Base-by-base conservation (phyloP, 2,329 filamentous ascomycete genomes). In the Fusarium burgessii region DNA sequence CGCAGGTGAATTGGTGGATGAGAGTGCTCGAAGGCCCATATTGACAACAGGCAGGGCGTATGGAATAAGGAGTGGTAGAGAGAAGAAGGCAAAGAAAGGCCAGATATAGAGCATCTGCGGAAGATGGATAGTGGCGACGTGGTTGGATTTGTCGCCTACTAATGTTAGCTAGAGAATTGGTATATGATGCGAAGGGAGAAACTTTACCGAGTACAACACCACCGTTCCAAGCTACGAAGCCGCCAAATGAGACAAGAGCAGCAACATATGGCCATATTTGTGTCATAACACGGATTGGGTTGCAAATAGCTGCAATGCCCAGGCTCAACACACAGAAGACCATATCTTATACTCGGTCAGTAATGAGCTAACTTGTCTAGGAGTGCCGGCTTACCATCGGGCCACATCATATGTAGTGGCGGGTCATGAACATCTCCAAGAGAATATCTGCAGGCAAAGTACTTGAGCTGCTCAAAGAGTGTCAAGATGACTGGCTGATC, bases 81-180 rank as follows among this genome's bases (percentile, higher is more conserved):
- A 97, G 83, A 98, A 98, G 82, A 98, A 97, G 38, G 89, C 83
- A 62, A 97, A 91, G 68, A 97, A 92, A 0, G 95, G 92, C 92
- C 94, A 97, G 72, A 98, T 91, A 77, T 99, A 99, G 20, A 98
- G 90, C 88, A 99, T 93, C 81, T 99, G 96, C 0, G 95, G 88
- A 8, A 96, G 82, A 77, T 99, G 95, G 15, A 98, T 83, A 2
- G 94, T 96, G 1, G 95, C 94, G 35, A 96, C 87, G 77, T 99
- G 96, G 77, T 97, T 98, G 29, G 93, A 91, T 82, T 98, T 98
- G 81, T 99, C 96, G 40, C 95, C 93, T 94, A 60, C 6, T 25
- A 25, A 3, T 41, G 60, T 83, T 58, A 84, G 76, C 57, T 38
- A 32, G 18, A 7, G 25, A 43, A 9, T 41, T 6, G 51, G 7